Conservation (phyloP, 2,329 filamentous ascomycete species). For the Penicillium concentricum region DNA sequence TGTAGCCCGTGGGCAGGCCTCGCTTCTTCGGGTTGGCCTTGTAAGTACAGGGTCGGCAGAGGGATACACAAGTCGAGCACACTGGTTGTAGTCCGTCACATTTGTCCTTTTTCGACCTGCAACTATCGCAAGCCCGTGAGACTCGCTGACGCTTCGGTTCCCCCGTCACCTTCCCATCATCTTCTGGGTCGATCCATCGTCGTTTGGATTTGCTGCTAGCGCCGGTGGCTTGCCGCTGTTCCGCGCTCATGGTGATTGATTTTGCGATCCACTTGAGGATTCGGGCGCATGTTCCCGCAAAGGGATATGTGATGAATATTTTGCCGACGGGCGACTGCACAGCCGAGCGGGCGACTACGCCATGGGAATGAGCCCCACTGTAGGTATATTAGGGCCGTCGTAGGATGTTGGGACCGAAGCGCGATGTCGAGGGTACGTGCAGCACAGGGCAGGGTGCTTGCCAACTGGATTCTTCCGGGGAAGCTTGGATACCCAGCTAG, state of each 20-base stretch:
- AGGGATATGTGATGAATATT: constrained; percentile 27
- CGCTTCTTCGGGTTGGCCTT: constrained; percentile 72
- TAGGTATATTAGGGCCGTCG: not conserved
- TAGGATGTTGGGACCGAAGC: not conserved
- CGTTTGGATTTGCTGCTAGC: constrained; percentile 32
- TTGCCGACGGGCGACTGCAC: constrained; percentile 27
- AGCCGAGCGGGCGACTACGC: constrained; percentile 12
- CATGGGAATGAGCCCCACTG: constrained; percentile 14
- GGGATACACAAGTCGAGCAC: constrained; percentile 65
- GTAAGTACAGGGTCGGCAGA: constrained; percentile 68
- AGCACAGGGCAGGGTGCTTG: not conserved
- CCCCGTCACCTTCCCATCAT: constrained; percentile 30
- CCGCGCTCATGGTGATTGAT: constrained; percentile 33
- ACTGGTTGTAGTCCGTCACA: constrained; percentile 68
- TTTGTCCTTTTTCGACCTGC: constrained; percentile 66
- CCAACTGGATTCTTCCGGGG: constrained; percentile 14
- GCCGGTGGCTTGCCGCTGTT: constrained; percentile 32
- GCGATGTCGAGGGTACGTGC: not conserved
- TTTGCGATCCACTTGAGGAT: constrained; percentile 26
- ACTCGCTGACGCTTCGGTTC: constrained; percentile 62
- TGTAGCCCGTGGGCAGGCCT: constrained; percentile 77
- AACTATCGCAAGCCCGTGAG: constrained; percentile 68
- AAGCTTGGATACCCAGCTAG: constrained; percentile 13
- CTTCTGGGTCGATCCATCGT: constrained; percentile 31
- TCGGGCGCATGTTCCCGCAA: constrained; percentile 31